phyloP scores from a whole-genome alignment of 106 monocot genomes.

The Acanthochlamys bracteata region DNA sequence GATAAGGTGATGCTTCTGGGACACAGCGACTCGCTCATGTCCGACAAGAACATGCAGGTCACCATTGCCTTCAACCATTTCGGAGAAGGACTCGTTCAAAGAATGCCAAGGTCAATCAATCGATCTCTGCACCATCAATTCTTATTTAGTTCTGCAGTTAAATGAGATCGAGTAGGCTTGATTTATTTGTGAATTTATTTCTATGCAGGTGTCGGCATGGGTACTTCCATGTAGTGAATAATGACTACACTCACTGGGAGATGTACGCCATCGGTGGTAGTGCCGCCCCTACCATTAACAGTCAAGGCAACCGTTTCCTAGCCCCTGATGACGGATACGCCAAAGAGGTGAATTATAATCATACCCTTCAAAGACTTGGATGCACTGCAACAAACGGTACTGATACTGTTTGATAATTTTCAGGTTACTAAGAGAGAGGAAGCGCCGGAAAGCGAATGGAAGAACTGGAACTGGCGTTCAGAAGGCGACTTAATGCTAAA shows the following conservation, averaged over 20 bases:
- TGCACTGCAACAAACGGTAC: neutral
- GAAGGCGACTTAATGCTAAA: constrained; percentile 1
- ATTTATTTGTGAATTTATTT: neutral
- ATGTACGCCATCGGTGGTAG: constrained; percentile 42
- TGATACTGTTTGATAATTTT: neutral
- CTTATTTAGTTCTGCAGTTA: neutral
- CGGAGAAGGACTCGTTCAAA: constrained; percentile 17
- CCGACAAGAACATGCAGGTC: constrained; percentile 30
- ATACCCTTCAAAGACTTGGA: neutral
- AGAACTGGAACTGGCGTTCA: constrained; percentile 11
- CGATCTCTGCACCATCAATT: neutral
- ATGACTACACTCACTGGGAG: constrained; percentile 24
- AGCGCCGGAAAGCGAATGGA: neutral
- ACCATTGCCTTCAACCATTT: constrained; percentile 16
- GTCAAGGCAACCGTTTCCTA: constrained; percentile 18
- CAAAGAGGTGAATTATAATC: constrained; percentile 17
- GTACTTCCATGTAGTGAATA: constrained; percentile 27
- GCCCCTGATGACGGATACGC: constrained; percentile 21
- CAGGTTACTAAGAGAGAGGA: constrained; percentile 9
- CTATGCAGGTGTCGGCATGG: constrained; percentile 14
- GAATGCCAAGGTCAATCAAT: constrained; percentile 24
- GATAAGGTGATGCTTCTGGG: constrained; percentile 36
- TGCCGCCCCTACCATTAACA: constrained; percentile 29
- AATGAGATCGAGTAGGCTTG: neutral
- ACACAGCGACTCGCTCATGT: constrained; percentile 17